These are phyloP conservation scores for Periglandula ipomoeae DNA, from an alignment of 2,329 filamentous ascomycete genomes.

Conservation along the genomic window DNA sequence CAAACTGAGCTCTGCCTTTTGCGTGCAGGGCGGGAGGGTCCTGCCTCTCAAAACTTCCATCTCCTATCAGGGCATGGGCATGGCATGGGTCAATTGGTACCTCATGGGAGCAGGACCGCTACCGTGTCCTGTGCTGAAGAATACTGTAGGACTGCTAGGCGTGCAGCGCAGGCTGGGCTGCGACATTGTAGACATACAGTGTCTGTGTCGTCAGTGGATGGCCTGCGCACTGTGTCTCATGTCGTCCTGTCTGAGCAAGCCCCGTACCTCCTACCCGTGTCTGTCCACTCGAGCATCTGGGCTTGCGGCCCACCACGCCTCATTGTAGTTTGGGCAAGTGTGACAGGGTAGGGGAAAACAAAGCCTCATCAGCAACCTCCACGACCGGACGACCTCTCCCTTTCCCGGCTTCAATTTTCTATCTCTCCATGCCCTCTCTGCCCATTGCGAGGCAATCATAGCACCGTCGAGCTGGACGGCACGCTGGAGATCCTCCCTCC, in stretches of 20 bases:
- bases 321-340: constrained; percentile 20
- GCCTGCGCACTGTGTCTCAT: constrained; percentile 2
- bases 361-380: constrained; percentile 30
- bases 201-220: background rate
- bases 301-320: constrained; percentile 16
- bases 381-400: constrained; percentile 17
- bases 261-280: constrained; percentile 2
- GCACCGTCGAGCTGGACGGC: constrained; percentile 27
- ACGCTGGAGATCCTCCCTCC: constrained; percentile 17
- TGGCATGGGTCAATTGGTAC: too few species aligned
- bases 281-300: constrained; percentile 6
- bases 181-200: background rate
- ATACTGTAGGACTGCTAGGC: background rate
- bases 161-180: too few species aligned
- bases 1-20: background rate
- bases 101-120: too few species aligned
- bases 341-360: constrained; percentile 30
- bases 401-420: constrained; percentile 14
- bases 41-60: too few species aligned
- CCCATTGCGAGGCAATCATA: constrained; percentile 31
- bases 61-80: background rate
- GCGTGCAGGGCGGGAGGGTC: background rate
- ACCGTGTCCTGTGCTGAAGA: too few species aligned
- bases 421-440: constrained; percentile 24
- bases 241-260: constrained; percentile 2